Evolutionary conservation across 257 asterid genomes (phyloP), one percentile per base, ranked within the genome.

Genomic region (Leptodermis oblonga): DNA sequence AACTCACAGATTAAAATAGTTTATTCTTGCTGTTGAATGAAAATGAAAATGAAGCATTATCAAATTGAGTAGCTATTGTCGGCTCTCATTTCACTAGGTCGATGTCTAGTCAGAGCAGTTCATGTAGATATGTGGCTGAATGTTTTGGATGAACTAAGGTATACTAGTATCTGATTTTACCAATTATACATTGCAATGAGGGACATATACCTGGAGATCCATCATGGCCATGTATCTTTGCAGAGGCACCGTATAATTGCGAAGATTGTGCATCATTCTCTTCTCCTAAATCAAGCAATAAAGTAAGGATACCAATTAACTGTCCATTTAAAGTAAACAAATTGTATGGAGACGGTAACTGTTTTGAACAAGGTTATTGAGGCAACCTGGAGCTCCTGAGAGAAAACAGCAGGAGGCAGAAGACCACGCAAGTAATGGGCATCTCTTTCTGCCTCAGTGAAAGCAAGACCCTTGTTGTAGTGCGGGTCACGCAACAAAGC

Each of bases 201-300:
- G 43, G 30, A 59, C 45, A 73, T 52, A 46, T 83, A 92, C 98
- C 92, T 92, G 97, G 74, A 92, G 98, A 77, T 90, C 97, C 96
- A 90, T 90, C 98, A 92, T 86, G 59, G 97, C 97, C 87, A 88
- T 83, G 77, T 92, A 92, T 80, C 81, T 86, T 58, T 92, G 96
- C 85, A 92, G 55, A 6, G 97, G 98, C 69, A 90, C 93, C 69
- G 77, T 74, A 76, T 82, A 88, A 63, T 86, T 85, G 41, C 96
- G 98, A 39, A 90, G 82, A 79, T 34, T 88, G 58, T 84, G 86
- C 90, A 92, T 81, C 87, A 86, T 28, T 77, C 78, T 82, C 80
- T 81, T 85, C 84, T 86, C 96, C 97, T 90, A 80, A 41, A 59
- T 54, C 42, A 33, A 56, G 56, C 67, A 36, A 68, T 42, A 31